Evolutionary conservation across 2,329 filamentous ascomycete species (phyloP), one percentile per base, ranked within the genome.

Genomic region (Pestalotiopsis sp.): DNA sequence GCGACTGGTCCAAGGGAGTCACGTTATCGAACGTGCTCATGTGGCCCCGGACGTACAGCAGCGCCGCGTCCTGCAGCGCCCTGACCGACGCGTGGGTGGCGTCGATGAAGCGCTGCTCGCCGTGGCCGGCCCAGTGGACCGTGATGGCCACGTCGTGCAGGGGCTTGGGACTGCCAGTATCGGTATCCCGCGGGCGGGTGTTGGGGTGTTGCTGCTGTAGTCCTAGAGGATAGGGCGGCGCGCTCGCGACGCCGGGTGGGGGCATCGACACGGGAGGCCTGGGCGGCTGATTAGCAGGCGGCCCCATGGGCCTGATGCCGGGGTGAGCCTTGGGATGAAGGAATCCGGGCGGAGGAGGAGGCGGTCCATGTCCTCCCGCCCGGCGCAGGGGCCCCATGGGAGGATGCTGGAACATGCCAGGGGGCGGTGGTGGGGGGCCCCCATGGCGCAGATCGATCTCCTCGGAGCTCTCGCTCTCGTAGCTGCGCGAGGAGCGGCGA

Each of bases 91-190:
- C 69, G 12, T 69, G 71, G 57, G 68, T 68, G 45, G 71, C 69
- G 38, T 74, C 71, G 12, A 77, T 70, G 66, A 78, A 68, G 41
- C 75, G 74, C 65, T 72, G 70, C 57, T 75, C 73, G 40, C 75
- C 73, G 70, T 74, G 75, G 20, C 72, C 70, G 2, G 72, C 56
- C 76, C 75, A 78, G 17, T 71, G 71, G 64, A 78, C 74, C 57
- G 71, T 73, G 45, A 78, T 71, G 14, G 73, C 70, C 13, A 78
- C 75, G 66, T 77, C 72, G 66, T 75, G 70, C 11, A 69, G 23
- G 7, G 68, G 69, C 25, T 57, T 27, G 31, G 7, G 31, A 36
- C 31, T 9, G 9, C 31, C 31, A 36, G 31, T 9, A 9, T 36
- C 31, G 31, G 31, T 9, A 36, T 36, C 31, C 31, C 31, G 31